Percentiles rank a stretch among this genome's conserved stretches.
Conservation (phyloP, 768 basidiomycete genomes). For the Mycena venus region DNA sequence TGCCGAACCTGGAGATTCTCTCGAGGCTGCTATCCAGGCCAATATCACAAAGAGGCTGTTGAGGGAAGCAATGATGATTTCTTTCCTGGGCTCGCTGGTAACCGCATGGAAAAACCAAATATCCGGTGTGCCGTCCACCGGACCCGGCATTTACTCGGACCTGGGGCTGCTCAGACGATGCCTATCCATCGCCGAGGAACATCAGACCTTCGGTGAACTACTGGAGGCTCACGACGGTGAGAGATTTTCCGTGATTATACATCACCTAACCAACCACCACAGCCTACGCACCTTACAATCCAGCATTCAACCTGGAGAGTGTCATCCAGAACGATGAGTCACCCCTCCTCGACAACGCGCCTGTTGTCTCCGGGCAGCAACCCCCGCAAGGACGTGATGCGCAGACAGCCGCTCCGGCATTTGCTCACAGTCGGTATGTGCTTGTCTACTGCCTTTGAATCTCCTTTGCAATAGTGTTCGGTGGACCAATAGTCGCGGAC, state of each 20-base stretch:
- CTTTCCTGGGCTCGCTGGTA: no score
- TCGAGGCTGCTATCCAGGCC: no score
- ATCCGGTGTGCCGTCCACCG: background rate
- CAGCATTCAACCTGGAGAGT: no score
- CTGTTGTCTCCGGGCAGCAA: no score
- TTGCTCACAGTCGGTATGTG: background rate
- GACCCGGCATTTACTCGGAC: slow-evolving; percentile 4
- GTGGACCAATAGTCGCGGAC: background rate
- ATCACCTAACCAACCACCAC: no score
- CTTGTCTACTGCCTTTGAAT: background rate
- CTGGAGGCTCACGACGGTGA: background rate
- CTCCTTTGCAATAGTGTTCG: background rate
- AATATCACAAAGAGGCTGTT: no score
- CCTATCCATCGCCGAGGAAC: background rate
- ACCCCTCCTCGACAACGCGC: no score
- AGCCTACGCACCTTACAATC: background rate
- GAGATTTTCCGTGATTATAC: no score
- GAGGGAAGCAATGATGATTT: no score
- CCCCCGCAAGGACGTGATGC: background rate
- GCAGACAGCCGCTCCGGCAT: background rate
- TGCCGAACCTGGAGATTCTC: no score
- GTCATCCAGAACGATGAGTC: no score
- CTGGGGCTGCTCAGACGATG: background rate
- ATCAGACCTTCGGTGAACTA: background rate
- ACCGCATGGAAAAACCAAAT: no score